Conservation (phyloP, 805 yeast genomes). For the Saturnispora zaruensis region DNA sequence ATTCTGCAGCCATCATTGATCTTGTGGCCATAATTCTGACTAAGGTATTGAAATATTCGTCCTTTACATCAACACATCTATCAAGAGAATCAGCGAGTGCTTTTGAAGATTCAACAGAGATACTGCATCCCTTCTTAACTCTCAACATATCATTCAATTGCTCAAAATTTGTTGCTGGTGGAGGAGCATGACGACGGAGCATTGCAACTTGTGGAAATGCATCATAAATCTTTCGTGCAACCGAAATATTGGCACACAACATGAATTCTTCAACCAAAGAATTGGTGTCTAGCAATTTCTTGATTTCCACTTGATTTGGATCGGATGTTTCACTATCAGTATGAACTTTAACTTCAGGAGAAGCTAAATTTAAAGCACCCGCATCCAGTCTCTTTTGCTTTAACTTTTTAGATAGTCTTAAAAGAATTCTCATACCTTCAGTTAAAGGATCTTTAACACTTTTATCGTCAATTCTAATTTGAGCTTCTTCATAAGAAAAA, state of each 20-base stretch:
- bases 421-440: slow-evolving; percentile 74
- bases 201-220: slow-evolving; percentile 97
- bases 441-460: slow-evolving; percentile 77
- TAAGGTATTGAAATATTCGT: slow-evolving; percentile 87
- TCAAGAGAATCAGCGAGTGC: slow-evolving; percentile 92
- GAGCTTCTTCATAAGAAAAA: slow-evolving; percentile 91
- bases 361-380: slow-evolving; percentile 93
- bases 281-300: slow-evolving; percentile 79
- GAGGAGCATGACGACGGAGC: slow-evolving; percentile 97
- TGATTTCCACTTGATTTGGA: slow-evolving; percentile 91
- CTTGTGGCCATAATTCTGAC: slow-evolving; percentile 95
- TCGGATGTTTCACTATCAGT: slow-evolving; percentile 97
- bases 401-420: slow-evolving; percentile 71
- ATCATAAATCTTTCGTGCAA: slow-evolving; percentile 85
- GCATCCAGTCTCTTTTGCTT: slow-evolving; percentile 82
- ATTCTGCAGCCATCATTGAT: slow-evolving; percentile 99
- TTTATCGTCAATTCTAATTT: slow-evolving; percentile 75
- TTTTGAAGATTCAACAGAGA: slow-evolving; percentile 78
- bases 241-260: slow-evolving; percentile 95
- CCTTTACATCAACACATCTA: slow-evolving; percentile 71
- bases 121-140: slow-evolving; percentile 63
- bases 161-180: slow-evolving; percentile 91
- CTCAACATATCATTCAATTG: slow-evolving; percentile 80
- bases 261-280: slow-evolving; percentile 97
- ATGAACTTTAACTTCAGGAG: slow-evolving; percentile 96